phyloP scores from a whole-genome alignment of 116 monocot species.

The Phalaenopsis hybrid region DNA sequence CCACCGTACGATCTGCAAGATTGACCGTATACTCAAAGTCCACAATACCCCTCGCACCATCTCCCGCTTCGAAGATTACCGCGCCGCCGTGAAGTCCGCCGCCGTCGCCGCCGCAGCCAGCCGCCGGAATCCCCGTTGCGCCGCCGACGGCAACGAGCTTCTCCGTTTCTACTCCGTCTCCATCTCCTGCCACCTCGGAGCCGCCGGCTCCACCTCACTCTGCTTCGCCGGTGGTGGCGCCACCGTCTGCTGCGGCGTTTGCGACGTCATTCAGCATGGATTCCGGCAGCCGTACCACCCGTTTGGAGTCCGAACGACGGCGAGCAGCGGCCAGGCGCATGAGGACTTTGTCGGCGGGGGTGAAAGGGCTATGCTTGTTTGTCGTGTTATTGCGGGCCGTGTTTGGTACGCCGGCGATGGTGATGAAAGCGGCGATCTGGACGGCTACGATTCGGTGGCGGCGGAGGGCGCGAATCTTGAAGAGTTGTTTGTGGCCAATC shows the following conservation, averaged over 20 bases:
- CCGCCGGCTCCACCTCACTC: slow-evolving; percentile 53
- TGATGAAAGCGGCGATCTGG: slow-evolving; percentile 15
- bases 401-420: slow-evolving; percentile 16
- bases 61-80: slow-evolving; percentile 86
- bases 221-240: slow-evolving; percentile 14
- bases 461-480: slow-evolving; percentile 43
- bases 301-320: slow-evolving; percentile 54
- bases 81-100: slow-evolving; percentile 57
- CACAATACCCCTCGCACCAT: slow-evolving; percentile 73
- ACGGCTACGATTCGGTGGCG: slow-evolving; percentile 48
- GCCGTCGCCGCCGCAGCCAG: slow-evolving; percentile 4
- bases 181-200: slow-evolving; percentile 65
- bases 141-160: slow-evolving; percentile 98
- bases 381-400: slow-evolving; percentile 68
- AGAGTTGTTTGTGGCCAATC: slow-evolving; percentile 66
- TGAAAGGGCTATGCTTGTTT: slow-evolving; percentile 59
- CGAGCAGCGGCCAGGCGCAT: slow-evolving; percentile 74
- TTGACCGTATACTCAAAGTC: slow-evolving; percentile 89
- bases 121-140: slow-evolving; percentile 44
- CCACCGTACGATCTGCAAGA: slow-evolving; percentile 37
- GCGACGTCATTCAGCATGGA: slow-evolving; percentile 66
- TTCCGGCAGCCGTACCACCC: slow-evolving; percentile 21
- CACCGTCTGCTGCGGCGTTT: slow-evolving; percentile 41
- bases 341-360: slow-evolving; percentile 20
- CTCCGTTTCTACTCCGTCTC: slow-evolving; percentile 80